Base-by-base conservation (phyloP, 495 filamentous ascomycete species). In the Trypethelium eluteriae region DNA sequence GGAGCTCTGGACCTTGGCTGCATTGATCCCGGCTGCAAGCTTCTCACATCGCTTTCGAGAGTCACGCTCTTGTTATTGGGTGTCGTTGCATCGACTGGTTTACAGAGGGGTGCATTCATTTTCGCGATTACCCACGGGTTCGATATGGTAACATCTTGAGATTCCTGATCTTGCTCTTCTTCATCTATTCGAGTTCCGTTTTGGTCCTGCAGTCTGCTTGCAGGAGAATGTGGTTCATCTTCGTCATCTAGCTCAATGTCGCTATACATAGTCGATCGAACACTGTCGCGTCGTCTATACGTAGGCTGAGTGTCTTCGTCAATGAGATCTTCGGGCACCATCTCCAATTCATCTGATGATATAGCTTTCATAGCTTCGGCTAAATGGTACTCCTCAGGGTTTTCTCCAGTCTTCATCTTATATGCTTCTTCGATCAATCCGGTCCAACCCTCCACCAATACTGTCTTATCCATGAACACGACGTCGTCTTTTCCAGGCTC, bases 401-500 rank as follows among this genome's bases (percentile, higher is more conserved):
- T 32, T 35, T 59, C 7, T 35, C 32, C 14, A 5, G 53, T 2
- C 35, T 36, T 41, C 39, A 67, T 14, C 16, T 68, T 4, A 66
- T 67, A 67, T 47, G 64, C 66, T 18, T 50, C 67, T 25, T 47
- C 50, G 25, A 72, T 61, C 5, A 73, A 44, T 39, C 64, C 66
- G 35, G 10, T 10, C 53, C 53, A 59, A 59, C 32, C 32, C 53
- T 59, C 53, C 32, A 59, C 5, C 5, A 59, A 10, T 32, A 36
- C 53, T 9, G 25, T 35, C 7, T 59, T 79, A 53, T 94, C 78
- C 38, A 81, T 78, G 72, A 98, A 96, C 0, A 96, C 64, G 2
- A 97, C 84, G 74, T 96, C 88, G 68, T 97, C 89, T 73, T 98
- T 98, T 0, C 88, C 84, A 0, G 93, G 92, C 71, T 98, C 92